Base-by-base conservation (phyloP, 2,329 filamentous ascomycete genomes). In the Penicillium sp. region DNA sequence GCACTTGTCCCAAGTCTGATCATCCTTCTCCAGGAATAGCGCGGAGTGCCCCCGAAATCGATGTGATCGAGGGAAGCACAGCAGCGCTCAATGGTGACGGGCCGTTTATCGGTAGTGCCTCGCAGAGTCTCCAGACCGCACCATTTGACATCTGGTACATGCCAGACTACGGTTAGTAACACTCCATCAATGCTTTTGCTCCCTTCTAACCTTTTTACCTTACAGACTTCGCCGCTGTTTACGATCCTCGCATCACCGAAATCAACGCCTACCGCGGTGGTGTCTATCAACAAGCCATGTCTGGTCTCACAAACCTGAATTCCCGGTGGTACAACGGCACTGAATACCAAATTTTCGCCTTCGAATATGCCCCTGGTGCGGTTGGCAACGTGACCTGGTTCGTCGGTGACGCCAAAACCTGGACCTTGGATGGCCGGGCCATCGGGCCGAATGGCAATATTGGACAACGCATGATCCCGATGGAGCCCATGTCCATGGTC, bases 131-230 rank as follows among this genome's bases (percentile, higher is more conserved):
- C 63, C 85, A 89, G 62, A 78, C 84, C 51, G 87, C 86, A 1
- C 87, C 86, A 2, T 89, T 89, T 59, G 87, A 90, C 63, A 77
- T 86, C 39, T 87, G 82, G 78, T 89, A 87, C 63, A 82, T 84
- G 70, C 85, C 86, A 7, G 78, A 87, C 62, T 81, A 81, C 57
- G 73, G 76, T 78, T 60, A 47, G 68, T 58, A 7, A 8, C 13
- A 30, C 21, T 17, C 7, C 8, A 20, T 3, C 2, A 9, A 32
- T 1, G 4, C 8, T n/a, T 10, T 20, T 0, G 12, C 2, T 15
- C 2, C 21, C 7, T 13, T 9, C 20, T 24, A 20, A 17, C 27
- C 26, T 27, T 30, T 6, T 5, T 23, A 7, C 32, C n/a, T 56
- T 12, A 20, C 56, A 78, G 81, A 88, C 15, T 88, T 82, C 59